Conservation (phyloP, 2,329 filamentous ascomycete species). For the Pseudopithomyces maydicus region DNA sequence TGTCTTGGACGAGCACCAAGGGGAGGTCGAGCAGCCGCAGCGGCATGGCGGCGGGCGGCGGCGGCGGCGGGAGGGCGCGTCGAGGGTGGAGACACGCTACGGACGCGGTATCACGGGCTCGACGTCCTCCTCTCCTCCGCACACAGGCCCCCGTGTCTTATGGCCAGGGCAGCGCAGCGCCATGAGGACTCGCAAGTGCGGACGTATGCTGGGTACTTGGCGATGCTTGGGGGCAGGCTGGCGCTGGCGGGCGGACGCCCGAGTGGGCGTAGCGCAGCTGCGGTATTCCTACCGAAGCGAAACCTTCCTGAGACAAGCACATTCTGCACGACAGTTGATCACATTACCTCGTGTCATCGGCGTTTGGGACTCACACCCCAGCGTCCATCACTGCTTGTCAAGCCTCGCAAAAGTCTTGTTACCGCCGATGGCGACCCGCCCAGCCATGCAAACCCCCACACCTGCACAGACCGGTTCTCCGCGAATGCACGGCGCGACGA, state of each 20-base stretch:
- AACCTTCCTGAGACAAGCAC: not conserved
- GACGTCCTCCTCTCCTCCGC: too few species aligned
- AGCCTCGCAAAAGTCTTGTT: not conserved
- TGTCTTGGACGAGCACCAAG: constrained; percentile 6
- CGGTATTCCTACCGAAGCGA: not conserved
- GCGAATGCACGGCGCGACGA: not conserved
- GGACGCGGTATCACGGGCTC: not conserved
- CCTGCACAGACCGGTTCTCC: not conserved
- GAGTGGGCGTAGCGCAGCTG: not conserved
- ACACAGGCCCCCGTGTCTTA: too few species aligned
- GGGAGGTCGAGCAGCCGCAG: constrained; percentile 9
- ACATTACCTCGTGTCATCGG: not conserved
- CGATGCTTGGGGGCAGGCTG: not conserved
- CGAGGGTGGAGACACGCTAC: not conserved
- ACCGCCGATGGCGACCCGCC: not conserved
- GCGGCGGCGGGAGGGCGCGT: not conserved
- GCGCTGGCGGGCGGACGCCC: not conserved
- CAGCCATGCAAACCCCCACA: not conserved
- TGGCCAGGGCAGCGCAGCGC: too few species aligned
- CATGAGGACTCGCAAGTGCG: too few species aligned
- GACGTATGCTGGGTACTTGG: too few species aligned
- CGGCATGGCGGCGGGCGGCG: too few species aligned
- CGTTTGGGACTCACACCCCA: not conserved
- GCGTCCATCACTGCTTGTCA: not conserved
- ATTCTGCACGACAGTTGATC: not conserved